Evolutionary conservation across 441 rosid genomes (phyloP).

Genomic region (Erodium texanum): DNA sequence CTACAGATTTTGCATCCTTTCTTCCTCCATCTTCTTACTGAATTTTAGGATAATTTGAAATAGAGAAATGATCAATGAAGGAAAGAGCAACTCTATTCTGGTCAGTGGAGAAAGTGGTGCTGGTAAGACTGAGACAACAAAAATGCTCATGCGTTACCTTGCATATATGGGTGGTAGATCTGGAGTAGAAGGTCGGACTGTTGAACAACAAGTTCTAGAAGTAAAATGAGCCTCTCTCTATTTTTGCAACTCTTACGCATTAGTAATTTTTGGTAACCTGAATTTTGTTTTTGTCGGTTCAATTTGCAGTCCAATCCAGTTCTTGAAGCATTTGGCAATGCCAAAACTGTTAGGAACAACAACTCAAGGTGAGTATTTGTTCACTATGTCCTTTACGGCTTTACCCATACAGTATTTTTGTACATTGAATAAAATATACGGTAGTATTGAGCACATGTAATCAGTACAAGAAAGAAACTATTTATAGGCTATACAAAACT

Average conservation of each 20-base stretch:
- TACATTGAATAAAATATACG: not conserved
- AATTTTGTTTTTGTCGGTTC: not conserved
- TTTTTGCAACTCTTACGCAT: not conserved
- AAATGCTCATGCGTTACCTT: constrained; percentile 74
- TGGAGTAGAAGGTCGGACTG: constrained; percentile 67
- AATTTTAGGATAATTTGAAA: constrained; percentile 19
- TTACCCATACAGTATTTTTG: constrained; percentile 11
- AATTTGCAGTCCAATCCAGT: constrained; percentile 91
- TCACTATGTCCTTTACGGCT: constrained; percentile 13
- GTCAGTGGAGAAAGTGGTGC: constrained; percentile 86
- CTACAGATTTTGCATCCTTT: not conserved
- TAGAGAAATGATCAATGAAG: constrained; percentile 70
- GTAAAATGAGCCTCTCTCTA: constrained; percentile 22
- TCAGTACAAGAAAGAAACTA: not conserved
- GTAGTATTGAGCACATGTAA: not conserved
- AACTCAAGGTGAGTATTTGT: constrained; percentile 69
- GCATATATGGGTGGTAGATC: constrained; percentile 65
- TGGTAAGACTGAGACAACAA: constrained; percentile 76
- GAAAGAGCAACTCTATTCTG: constrained; percentile 62
- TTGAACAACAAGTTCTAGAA: constrained; percentile 77
- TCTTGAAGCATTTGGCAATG: constrained; percentile 99
- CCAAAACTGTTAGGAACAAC: constrained; percentile 96
- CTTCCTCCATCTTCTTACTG: constrained; percentile 10
- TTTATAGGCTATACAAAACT: not conserved
- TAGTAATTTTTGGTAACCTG: constrained; percentile 22